Base-by-base conservation (phyloP, 1,139 yeast species). In the Entelexis paramagnoliae region DNA sequence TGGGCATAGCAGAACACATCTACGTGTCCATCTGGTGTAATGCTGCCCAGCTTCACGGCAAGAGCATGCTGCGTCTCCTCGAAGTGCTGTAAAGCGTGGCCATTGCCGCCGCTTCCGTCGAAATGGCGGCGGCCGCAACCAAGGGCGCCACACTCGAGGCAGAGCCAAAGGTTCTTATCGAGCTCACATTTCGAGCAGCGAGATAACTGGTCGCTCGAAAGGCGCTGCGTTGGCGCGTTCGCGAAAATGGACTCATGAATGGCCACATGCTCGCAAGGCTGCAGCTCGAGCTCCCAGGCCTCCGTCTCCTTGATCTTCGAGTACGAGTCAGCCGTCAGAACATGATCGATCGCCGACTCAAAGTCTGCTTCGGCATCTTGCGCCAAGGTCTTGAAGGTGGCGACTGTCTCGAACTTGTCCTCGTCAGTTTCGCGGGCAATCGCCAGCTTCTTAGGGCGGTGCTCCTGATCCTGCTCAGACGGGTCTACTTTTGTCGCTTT, bases 111-210 rank as follows among this genome's bases (percentile, higher is more conserved):
- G 30, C 87, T 78, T n/a, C 87, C 81, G 32, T 97, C 98, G 63
- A 84, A 86, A 66, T 91, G 98, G 35, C 81, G 81, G 59, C 99
- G 74, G 20, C 97, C 96, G 69, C 99, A 91, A 2, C 96, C 96
- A 11, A 88, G 64, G 43, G 76, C 73, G 1, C 97, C 98, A 73
- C 98, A 91, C 42, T 78, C 78, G 40, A 91, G 70, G 70, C 99
- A 91, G 22, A 91, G 75, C 99, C 99, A 91, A 48, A 91, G 70
- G 63, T 91, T 91, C 59, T 81, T 84, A 34, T 69, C 67, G 57
- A 89, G 70, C 0, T 79, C 91, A 69, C 97, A 89, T 20, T 70
- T 69, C 3, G 67, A 59, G 68, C 96, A 85, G 52, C 77, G 70
- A 0, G 73, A 62, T 16, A 79, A 63, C 35, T 75, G 74, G 9